phyloP scores from a whole-genome alignment of 2,329 filamentous ascomycete species.

The Coleophoma eucalyptorum region DNA sequence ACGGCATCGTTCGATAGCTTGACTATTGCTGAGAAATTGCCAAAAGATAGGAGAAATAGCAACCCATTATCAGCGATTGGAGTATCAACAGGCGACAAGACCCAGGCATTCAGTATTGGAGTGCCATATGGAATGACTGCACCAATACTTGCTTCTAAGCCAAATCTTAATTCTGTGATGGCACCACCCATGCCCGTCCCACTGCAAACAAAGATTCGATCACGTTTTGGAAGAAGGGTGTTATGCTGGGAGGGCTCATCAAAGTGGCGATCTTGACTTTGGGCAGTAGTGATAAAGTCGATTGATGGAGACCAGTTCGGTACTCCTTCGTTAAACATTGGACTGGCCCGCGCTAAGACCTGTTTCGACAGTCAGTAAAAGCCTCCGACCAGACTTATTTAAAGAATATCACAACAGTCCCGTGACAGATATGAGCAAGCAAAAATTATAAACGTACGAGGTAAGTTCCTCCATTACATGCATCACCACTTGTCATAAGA shows the following conservation, averaged over 20 bases:
- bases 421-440: no score
- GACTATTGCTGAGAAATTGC: conserved; percentile 29
- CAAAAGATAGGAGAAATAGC: conserved; percentile 23
- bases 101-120: conserved; percentile 50
- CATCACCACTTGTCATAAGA: conserved; percentile 69
- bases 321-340: conserved; percentile 54
- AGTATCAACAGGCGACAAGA: conserved; percentile 30
- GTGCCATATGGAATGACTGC: conserved; percentile 48
- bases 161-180: conserved; percentile 66
- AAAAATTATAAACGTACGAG: conserved; percentile 17
- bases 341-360: conserved; percentile 51
- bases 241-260: conserved; percentile 14
- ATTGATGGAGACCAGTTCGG: conserved; percentile 52
- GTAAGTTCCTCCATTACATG: conserved; percentile 73
- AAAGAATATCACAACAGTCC: no score
- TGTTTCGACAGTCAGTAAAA: conserved; percentile 20
- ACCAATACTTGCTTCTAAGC: conserved; percentile 65
- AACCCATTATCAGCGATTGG: conserved; percentile 10
- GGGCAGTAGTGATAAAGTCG: conserved; percentile 39
- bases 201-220: conserved; percentile 63
- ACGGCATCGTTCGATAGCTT: conserved; percentile 44
- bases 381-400: no score
- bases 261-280: conserved; percentile 4
- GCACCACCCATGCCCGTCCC: conserved; percentile 59
- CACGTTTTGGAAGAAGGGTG: conserved; percentile 31